Base-by-base conservation (phyloP, 768 basidiomycete genomes). In the Leccinum uliginosum region DNA sequence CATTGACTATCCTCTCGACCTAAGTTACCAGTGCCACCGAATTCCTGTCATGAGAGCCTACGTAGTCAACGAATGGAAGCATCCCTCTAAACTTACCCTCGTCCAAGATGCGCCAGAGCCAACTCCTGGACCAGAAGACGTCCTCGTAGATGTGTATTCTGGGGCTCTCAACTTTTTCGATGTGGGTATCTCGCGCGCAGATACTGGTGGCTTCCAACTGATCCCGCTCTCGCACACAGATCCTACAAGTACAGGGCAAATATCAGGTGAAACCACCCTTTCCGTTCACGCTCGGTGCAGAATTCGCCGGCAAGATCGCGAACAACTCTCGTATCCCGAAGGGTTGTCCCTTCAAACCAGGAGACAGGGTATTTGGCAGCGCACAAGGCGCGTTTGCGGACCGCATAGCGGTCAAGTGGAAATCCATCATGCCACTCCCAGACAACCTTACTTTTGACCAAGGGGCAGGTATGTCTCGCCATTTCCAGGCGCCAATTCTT, bases 361-460 rank as follows among this genome's bases (percentile, higher is more conserved):
- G 96, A 4, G 91, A 97, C 60, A 77, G 91, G 43, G 90, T 99
- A 0, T 96, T 97, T 62, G 95, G 96, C 6, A 82, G 82, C 12
- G 78, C 76, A 0, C 86, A 90, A 65, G 97, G 95, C 6, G 76
- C 86, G 2, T 93, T 83, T 70, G 91, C 87, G 2, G 95, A 98
- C 56, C 83, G 81, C 62, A 77, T 91, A 53, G 82, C 80, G 0
- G 83, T 77, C 10, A 71, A 81, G 43, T 80, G 79, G 70, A 70
- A 67, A 12, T 59, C 61, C 8, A 67, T 94, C 12, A 65, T 86
- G 10, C 83, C 82, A 21, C 80, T 98, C 14, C 95, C 96, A 0
- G 78, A 86, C 48, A 78, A 78, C 44, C 78, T 98, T 72, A 79
- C 83, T 7, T 93, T 85, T 62, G 91, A 96, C 58, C 85, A 96